Conservation (phyloP, 345 rosid genomes). For the Hibiscus trionum region DNA sequence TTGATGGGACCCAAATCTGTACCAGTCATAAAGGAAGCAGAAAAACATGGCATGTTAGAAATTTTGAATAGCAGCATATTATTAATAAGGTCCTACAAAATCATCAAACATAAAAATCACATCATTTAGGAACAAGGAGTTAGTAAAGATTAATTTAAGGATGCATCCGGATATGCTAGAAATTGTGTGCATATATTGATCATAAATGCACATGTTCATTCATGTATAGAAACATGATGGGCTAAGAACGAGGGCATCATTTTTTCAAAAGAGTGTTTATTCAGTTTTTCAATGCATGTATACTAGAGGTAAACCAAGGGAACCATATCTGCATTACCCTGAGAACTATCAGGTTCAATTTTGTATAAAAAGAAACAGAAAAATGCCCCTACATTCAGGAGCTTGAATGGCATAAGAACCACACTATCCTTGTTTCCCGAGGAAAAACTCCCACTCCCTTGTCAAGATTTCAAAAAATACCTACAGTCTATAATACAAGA, state of each 20-base stretch:
- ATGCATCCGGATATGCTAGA: not conserved
- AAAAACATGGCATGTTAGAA: conserved; percentile 3
- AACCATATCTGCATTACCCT: not conserved
- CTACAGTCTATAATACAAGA: not conserved
- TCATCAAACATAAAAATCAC: conserved; percentile 8
- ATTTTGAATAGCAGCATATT: not conserved
- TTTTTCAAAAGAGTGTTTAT: not conserved
- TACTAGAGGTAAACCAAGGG: not conserved
- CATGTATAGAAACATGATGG: not conserved
- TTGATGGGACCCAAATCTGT: conserved; percentile 93
- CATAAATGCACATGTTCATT: not conserved
- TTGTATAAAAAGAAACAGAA: not conserved
- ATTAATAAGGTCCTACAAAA: conserved; percentile 1
- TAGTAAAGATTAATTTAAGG: not conserved
- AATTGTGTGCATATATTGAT: not conserved
- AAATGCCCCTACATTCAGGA: not conserved
- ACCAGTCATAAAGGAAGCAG: conserved; percentile 12
- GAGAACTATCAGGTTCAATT: not conserved
- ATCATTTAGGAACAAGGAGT: not conserved
- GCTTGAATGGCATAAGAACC: conserved; percentile 1
- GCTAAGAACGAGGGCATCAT: not conserved
- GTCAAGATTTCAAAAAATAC: not conserved
- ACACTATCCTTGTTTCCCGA: not conserved
- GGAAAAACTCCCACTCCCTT: not conserved
- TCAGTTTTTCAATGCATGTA: not conserved